These are phyloP conservation scores for Pelargonium myrrhifolium DNA, from an alignment of 441 rosid species.

Conservation along the genomic window DNA sequence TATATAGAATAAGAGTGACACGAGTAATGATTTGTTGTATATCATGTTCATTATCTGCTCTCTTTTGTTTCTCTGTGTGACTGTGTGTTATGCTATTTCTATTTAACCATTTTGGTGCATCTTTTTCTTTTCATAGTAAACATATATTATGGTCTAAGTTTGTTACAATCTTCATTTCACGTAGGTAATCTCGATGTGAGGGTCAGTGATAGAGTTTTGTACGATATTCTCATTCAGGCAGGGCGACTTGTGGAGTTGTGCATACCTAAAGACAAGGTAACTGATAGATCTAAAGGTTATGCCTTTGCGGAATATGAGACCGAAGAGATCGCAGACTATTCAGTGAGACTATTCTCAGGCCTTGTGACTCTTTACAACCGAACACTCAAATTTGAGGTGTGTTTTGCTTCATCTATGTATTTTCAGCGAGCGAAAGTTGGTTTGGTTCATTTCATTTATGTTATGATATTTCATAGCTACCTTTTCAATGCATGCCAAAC, in stretches of 20 bases:
- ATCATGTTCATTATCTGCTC: too few species aligned
- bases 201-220: constrained; percentile 76
- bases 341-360: constrained; percentile 82
- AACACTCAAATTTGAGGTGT: constrained; percentile 67
- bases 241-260: constrained; percentile 68
- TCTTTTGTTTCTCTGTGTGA: too few species aligned
- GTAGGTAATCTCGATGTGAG: constrained; percentile 75
- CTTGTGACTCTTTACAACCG: constrained; percentile 74
- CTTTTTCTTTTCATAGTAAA: not conserved
- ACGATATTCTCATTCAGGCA: constrained; percentile 81
- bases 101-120: not conserved
- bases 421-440: not conserved
- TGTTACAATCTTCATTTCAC: not conserved
- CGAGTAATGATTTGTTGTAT: too few species aligned
- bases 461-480: not conserved
- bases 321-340: constrained; percentile 78
- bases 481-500: too few species aligned
- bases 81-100: not conserved
- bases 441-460: not conserved
- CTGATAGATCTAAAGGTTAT: constrained; percentile 74
- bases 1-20: too few species aligned
- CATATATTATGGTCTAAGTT: not conserved
- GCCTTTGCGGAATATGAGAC: constrained; percentile 85
- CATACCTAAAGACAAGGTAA: constrained; percentile 75
- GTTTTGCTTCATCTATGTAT: constrained; percentile 6